phyloP scores from a whole-genome alignment of 176 grass and related monocot genomes.

The sorghum (Sorghum bicolor) region DNA sequence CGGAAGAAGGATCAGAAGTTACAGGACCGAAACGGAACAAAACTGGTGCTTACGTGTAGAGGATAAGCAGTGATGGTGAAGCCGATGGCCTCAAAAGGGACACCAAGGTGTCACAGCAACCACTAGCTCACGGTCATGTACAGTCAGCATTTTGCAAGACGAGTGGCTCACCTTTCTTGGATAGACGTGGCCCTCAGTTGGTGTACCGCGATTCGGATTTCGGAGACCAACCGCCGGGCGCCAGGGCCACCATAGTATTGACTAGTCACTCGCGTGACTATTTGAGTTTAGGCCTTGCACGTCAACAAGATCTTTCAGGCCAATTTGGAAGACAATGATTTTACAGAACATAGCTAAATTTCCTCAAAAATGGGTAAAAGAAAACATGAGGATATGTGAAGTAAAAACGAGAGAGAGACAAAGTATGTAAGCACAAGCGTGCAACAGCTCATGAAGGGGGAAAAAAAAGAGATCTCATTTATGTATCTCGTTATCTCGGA shows the following conservation, averaged over 20 bases:
- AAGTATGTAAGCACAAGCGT: neutral
- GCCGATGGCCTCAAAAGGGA: conserved; percentile 3
- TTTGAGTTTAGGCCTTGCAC: neutral
- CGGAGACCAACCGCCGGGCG: neutral
- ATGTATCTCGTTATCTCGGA: neutral
- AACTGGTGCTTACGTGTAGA: neutral
- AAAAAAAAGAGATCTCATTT: neutral
- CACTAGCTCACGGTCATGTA: conserved; percentile 5
- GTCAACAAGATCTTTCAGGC: neutral
- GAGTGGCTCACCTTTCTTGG: conserved; percentile 23
- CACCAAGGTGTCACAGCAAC: conserved; percentile 10
- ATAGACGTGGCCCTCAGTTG: conserved; percentile 9
- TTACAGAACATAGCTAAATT: neutral
- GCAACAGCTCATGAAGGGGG: neutral
- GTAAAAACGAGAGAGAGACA: neutral
- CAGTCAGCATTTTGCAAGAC: conserved; percentile 17
- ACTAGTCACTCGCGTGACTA: too few species aligned
- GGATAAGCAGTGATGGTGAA: conserved; percentile 28
- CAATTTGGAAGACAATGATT: neutral
- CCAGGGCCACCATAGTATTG: neutral
- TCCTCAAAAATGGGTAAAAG: neutral
- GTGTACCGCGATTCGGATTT: neutral
- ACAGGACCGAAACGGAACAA: neutral
- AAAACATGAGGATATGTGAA: neutral
- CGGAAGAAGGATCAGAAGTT: neutral